Evolutionary conservation across 225 moss, liverwort and hornwort genomes (phyloP).

Genomic region (Physcomitrium patens): DNA sequence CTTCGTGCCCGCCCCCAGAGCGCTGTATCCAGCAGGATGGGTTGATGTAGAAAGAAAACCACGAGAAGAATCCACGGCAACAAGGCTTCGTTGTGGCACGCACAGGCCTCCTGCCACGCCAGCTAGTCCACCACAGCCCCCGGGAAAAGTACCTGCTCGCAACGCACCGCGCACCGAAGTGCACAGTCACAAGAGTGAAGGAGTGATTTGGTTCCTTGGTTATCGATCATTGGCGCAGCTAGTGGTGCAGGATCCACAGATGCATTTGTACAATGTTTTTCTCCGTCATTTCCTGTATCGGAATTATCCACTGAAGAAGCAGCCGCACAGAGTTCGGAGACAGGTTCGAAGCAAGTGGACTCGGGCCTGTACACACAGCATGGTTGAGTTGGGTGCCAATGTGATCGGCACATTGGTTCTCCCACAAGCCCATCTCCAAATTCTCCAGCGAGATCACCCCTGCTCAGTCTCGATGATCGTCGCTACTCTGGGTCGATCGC

Average conservation of each 20-base stretch:
- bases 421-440: no score
- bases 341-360: slow-evolving; percentile 29
- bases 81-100: background rate
- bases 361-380: slow-evolving; percentile 52
- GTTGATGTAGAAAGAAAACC: slow-evolving; percentile 47
- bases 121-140: slow-evolving; percentile 38
- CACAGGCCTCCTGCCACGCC: slow-evolving; percentile 24
- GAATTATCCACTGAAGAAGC: slow-evolving; percentile 2
- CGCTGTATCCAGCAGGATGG: slow-evolving; percentile 51
- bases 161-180: slow-evolving; percentile 43
- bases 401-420: no score
- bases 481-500: no score
- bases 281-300: slow-evolving; percentile 39
- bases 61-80: slow-evolving; percentile 33
- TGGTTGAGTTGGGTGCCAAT: background rate
- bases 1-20: slow-evolving; percentile 54
- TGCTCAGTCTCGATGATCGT: no score
- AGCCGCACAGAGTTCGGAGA: slow-evolving; percentile 5
- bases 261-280: slow-evolving; percentile 70
- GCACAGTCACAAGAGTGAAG: slow-evolving; percentile 30
- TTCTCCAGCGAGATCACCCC: no score
- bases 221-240: slow-evolving; percentile 4
- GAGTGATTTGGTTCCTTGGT: slow-evolving; percentile 15
- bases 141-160: slow-evolving; percentile 43
- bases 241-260: slow-evolving; percentile 62